Evolutionary conservation across 345 rosid genomes (phyloP).

Genomic region (Diplotaxis tenuifolia): DNA sequence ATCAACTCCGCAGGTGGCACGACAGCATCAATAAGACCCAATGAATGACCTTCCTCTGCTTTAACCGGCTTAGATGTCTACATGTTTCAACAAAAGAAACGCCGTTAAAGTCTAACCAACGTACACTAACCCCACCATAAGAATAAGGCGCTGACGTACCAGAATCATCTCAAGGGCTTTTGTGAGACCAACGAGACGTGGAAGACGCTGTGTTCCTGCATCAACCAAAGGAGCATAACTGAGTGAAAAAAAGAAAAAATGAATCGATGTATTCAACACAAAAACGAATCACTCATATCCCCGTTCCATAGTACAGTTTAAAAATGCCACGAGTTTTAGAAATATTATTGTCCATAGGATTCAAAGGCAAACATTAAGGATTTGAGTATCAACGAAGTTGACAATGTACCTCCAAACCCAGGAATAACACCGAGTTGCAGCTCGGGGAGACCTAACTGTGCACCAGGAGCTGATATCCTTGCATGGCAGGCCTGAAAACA

Average conservation of each 20-base stretch:
- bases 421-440: slow-evolving; percentile 91
- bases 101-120: not conserved
- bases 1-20: slow-evolving; percentile 66
- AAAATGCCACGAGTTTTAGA: not conserved
- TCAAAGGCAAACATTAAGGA: not conserved
- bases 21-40: slow-evolving; percentile 83
- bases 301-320: not conserved
- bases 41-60: slow-evolving; percentile 63
- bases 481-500: slow-evolving; percentile 77
- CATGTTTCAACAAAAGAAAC: slow-evolving; percentile 1
- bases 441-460: slow-evolving; percentile 90
- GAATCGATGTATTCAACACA: slow-evolving; percentile 1
- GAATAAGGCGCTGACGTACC: slow-evolving; percentile 47
- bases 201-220: slow-evolving; percentile 96
- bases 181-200: slow-evolving; percentile 94
- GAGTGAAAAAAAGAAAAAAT: not conserved
- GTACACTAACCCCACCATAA: slow-evolving; percentile 17
- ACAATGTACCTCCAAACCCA: slow-evolving; percentile 85
- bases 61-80: slow-evolving; percentile 83
- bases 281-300: not conserved
- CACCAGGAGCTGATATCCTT: slow-evolving; percentile 69
- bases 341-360: not conserved
- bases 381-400: slow-evolving; percentile 2
- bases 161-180: slow-evolving; percentile 96
- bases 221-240: slow-evolving; percentile 36